Evolutionary conservation across 1,139 yeast genomes (phyloP), one percentile per base, ranked within the genome.

Genomic region (Suhomyces bribrorum): DNA sequence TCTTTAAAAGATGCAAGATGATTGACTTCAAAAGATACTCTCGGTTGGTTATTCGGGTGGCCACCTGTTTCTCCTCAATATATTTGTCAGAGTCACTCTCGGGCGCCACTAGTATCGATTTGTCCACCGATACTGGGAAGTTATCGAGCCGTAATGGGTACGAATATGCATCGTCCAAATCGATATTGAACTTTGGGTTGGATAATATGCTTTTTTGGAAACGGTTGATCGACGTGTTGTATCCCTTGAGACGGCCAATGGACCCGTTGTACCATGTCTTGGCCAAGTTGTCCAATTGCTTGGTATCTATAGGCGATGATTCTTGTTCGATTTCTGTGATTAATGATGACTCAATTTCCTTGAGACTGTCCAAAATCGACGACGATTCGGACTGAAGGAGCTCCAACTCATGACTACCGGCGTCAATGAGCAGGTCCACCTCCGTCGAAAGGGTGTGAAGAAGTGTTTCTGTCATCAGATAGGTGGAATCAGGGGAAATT

Each of bases 111-210:
- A 27, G n/a, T 2, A 14, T 5, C 3, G 20, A 24, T 18, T 29
- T 7, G 5, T 26, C 12, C 14, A 26, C 49, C 45, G 11, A 50
- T 7, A 36, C 52, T 2, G 75, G 73, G 32, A 52, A 56, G 35
- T 62, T 60, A 40, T 64, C 54, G 34, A 71, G 53, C 38, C 57
- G 54, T 40, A 72, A 56, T 0, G 73, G 73, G 42, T 65, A 72
- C 1, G 69, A 59, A 46, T 72, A 72, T 4, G 77, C 75, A 26
- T 69, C 75, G 50, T 71, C 76, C 37, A 72, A 50, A 41, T 66
- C 64, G 26, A 69, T 51, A 26, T 45, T 49, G 46, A 58, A 68
- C 37, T 54, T 57, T 14, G 64, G 45, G 47, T 62, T 63, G 37
- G 55, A 57, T 12, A 67, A 49, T 7, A 69, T 48, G 38, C 63